These are phyloP conservation scores for Saccharomyces pastorianus DNA, from an alignment of 1,139 yeast genomes.

Conservation along the genomic window DNA sequence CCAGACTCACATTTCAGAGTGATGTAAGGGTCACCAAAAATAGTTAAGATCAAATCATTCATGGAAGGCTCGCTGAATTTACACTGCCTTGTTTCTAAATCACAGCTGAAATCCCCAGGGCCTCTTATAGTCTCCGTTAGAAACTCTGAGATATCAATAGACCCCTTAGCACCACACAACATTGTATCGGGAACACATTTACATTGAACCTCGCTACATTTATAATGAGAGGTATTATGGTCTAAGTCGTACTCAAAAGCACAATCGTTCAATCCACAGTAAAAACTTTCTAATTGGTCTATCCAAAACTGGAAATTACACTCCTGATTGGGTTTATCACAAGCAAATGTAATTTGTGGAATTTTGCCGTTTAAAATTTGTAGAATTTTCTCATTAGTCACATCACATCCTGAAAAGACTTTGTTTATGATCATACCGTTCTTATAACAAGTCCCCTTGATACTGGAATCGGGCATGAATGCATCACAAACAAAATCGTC, in stretches of 20 bases:
- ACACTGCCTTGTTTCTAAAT: conserved; percentile 52
- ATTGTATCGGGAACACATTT: conserved; percentile 84
- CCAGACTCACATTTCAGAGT: conserved; percentile 74
- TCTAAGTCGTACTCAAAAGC: conserved; percentile 54
- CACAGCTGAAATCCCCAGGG: conserved; percentile 88
- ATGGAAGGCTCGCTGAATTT: conserved; percentile 88
- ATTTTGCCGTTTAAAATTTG: conserved; percentile 68
- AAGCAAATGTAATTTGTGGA: conserved; percentile 89
- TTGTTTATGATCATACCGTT: conserved; percentile 76
- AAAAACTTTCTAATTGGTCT: conserved; percentile 79
- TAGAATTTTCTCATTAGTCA: conserved; percentile 78
- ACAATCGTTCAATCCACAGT: conserved; percentile 72
- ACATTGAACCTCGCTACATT: conserved; percentile 70
- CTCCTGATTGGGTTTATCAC: conserved; percentile 54
- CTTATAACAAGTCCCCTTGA: conserved; percentile 81
- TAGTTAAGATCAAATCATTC: conserved; percentile 82
- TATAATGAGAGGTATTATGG: conserved; percentile 66
- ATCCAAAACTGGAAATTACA: conserved; percentile 97
- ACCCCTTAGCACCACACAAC: conserved; percentile 90
- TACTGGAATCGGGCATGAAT: conserved; percentile 72
- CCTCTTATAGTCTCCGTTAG: conserved; percentile 83
- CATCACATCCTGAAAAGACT: conserved; percentile 89
- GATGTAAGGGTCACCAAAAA: conserved; percentile 88
- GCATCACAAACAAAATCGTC: conserved; percentile 69
- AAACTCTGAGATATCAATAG: conserved; percentile 90